Evolutionary conservation across 2,329 filamentous ascomycete genomes (phyloP), one percentile per base, ranked within the genome.

Genomic region (Didymella lethalis): DNA sequence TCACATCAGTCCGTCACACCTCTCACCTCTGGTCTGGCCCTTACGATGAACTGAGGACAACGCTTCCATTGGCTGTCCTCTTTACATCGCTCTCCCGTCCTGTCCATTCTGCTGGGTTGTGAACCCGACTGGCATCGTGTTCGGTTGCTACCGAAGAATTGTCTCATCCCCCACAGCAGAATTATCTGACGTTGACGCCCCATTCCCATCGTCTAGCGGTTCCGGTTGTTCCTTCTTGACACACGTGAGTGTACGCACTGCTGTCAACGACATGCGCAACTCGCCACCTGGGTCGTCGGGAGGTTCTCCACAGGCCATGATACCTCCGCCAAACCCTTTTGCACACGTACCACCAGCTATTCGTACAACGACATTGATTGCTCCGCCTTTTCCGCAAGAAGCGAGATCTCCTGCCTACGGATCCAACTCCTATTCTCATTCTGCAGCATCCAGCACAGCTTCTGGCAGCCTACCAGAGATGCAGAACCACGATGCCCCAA

Each of bases 61-160:
- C 46, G 18, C 49, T 61, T 52, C 65, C 34, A 74, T 74, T 75
- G 70, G 74, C 61, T 51, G 52, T 61, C 49, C 38, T 41, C 46
- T 54, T 57, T 55, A 31, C 48, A 65, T 63, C 61, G 58, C 51
- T 47, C 48, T 50, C 62, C 64, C 64, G 60, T 69, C 58, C 49
- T 62, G 52, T 60, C 69, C 69, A 64, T 59, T 64, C 65, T 64
- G 64, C 64, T 70, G 64, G 66, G 64, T 20, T 40, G 36, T 20
- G n/a, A 61, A 61, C 64, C 65, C 62, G 65, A 41, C 47, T 49
- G 46, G 38, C 59, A 57, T 65, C 57, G 63, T 64, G 64, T 63
- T 77, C 75, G 75, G 73, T 69, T 73, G 61, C 63, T 74, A 56
- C 75, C 75, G 74, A 76, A 62, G 63, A 56, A 43, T 62, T 55